phyloP scores from a whole-genome alignment of 805 yeast genomes.

The Teunomyces atbi region DNA sequence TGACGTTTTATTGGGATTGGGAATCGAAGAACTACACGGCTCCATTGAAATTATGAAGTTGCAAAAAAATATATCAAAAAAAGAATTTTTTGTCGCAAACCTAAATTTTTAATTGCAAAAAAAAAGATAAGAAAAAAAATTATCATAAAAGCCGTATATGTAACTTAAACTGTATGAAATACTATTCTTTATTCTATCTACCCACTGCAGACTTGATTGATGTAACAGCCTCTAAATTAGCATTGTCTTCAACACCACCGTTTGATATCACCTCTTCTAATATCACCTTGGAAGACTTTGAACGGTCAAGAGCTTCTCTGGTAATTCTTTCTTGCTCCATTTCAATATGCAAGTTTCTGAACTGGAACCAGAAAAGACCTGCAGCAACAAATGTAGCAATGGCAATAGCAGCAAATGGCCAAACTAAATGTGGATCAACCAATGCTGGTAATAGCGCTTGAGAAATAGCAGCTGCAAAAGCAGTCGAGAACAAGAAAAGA shows the following conservation, averaged over 20 bases:
- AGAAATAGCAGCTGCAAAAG: constrained; percentile 48
- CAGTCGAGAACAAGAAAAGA: constrained; percentile 41
- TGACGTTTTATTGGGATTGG: constrained; percentile 46
- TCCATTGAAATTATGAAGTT: constrained; percentile 9
- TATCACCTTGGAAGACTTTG: neutral
- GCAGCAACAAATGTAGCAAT: constrained; percentile 37
- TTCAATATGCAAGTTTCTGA: constrained; percentile 39
- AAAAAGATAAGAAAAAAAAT: neutral
- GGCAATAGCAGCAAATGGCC: constrained; percentile 43
- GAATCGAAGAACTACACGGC: constrained; percentile 20
- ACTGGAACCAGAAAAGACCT: constrained; percentile 29
- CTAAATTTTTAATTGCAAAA: too few species aligned
- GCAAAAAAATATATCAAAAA: neutral
- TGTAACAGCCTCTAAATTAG: constrained; percentile 25
- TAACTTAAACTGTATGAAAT: neutral
- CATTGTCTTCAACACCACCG: constrained; percentile 19
- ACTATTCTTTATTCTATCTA: constrained; percentile 11
- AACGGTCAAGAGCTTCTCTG: constrained; percentile 19
- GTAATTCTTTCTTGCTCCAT: constrained; percentile 36
- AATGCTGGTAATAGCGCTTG: constrained; percentile 41
- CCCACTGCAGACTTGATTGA: constrained; percentile 30
- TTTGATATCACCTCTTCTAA: constrained; percentile 6
- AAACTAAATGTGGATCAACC: constrained; percentile 40
- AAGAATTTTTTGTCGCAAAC: neutral
- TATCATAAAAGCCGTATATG: neutral